A percentile compares a stretch with the other conserved stretches of the same genome.
Conservation (phyloP, 495 filamentous ascomycete genomes). For the Tuber brumale region DNA sequence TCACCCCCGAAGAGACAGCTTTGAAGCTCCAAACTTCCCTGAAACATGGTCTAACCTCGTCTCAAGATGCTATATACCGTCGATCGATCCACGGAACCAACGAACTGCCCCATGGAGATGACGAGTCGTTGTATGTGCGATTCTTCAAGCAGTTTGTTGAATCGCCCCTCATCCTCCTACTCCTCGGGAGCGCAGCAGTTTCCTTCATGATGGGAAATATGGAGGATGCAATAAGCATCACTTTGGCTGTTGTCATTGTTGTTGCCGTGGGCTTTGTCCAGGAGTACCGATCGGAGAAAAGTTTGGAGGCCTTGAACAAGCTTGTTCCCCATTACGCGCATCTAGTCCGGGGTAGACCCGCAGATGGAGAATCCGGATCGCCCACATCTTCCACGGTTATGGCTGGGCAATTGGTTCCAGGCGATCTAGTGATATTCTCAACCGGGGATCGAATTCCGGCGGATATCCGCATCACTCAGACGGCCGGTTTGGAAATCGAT, state of each 20-base stretch:
- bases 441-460: slow-evolving; percentile 95
- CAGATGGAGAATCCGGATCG: slow-evolving; percentile 47
- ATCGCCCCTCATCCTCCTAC: slow-evolving; percentile 74
- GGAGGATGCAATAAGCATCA: slow-evolving; percentile 92
- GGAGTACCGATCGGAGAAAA: slow-evolving; percentile 96
- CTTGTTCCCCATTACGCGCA: slow-evolving; percentile 92
- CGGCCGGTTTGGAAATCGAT: slow-evolving; percentile 82
- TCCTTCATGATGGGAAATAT: slow-evolving; percentile 90
- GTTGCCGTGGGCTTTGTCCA: slow-evolving; percentile 95
- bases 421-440: slow-evolving; percentile 85
- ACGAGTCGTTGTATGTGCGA: slow-evolving; percentile 87
- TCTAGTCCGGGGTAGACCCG: slow-evolving; percentile 60
- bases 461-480: slow-evolving; percentile 87
- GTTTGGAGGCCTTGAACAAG: slow-evolving; percentile 86
- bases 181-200: slow-evolving; percentile 80
- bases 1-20: slow-evolving; percentile 71
- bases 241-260: slow-evolving; percentile 91
- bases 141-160: slow-evolving; percentile 97
- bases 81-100: slow-evolving; percentile 79
- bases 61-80: slow-evolving; percentile 66
- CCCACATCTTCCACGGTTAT: slow-evolving; percentile 73
- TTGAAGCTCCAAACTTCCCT: slow-evolving; percentile 75
- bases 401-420: slow-evolving; percentile 78
- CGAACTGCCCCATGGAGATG: slow-evolving; percentile 86
- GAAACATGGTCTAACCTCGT: slow-evolving; percentile 66